Evolutionary conservation across 139 green algal species (phyloP), one percentile per base, ranked within the genome.

Genomic region (Chlamydomonas incerta): DNA sequence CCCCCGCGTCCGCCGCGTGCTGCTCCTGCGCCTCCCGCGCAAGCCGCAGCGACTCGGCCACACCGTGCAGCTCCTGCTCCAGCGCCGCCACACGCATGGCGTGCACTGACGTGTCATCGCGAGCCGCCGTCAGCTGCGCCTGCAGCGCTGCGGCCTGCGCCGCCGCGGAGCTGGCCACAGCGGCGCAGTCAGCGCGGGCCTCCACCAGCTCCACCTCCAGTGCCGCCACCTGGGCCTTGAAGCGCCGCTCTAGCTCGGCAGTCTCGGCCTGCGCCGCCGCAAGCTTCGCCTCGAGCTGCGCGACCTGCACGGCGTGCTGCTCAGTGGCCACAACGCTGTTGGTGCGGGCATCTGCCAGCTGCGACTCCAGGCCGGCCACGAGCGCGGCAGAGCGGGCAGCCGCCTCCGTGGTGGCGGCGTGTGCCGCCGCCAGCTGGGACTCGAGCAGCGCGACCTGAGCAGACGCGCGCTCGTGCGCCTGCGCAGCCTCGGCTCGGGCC

Each of bases 281-380:
- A 31, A 74, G 68, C 70, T 58, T 37, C 9, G n/a, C 60, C 60
- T 73, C 37, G 28, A 83, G n/a, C 60, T 83, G 4, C 13, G 74
- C 57, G 0, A 58, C 57, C n/a, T 62, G 55, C 18, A 23, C 11
- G 55, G 55, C 11, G 55, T 24, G 21, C 55, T 62, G 55, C 55
- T 62, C 55, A 62, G 55, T 10, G 11, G 55, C 55, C 20, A 10
- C 21, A 10, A 24, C 18, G 17, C 55, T 23, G 55, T 62, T 10
- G 11, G 55, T 10, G 55, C 55, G 55, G 8, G 55, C 55, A 2
- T 6, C 55, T 10, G 55, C 18, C 55, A 62, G 55, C 55, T 62
- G 55, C 8, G 55, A 62, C 55, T 62, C 55, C 55, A 62, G 55
- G 20, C 21, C 55, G 9, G 55, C 18, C 55, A 62, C 55, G 17